Percentiles rank a stretch among this genome's conserved stretches.
Conservation (phyloP, 208 protist species). For the Trypanosoma mega region DNA sequence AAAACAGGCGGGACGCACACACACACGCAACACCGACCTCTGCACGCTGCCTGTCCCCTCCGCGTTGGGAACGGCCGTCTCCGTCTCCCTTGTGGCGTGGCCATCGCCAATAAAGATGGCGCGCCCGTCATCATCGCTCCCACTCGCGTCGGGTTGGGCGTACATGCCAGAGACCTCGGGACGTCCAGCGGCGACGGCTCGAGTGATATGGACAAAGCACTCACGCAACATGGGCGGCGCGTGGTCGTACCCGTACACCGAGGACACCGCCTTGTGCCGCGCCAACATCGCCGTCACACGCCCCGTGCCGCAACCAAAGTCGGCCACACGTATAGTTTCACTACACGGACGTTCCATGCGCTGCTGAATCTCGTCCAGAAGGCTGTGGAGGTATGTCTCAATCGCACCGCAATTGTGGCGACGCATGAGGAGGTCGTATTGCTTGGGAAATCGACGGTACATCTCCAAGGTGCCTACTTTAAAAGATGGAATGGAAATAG, state of each 20-base stretch:
- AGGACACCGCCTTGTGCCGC: slow-evolving; percentile 42
- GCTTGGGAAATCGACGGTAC: slow-evolving; percentile 71
- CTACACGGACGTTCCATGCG: not conserved
- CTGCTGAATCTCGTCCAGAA: slow-evolving; percentile 36
- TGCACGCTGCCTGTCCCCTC: not conserved
- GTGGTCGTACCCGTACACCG: slow-evolving; percentile 74
- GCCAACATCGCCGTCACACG: slow-evolving; percentile 60
- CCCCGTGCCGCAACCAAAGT: slow-evolving; percentile 84
- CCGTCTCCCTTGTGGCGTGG: not conserved
- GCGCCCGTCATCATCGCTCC: not conserved
- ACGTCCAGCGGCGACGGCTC: slow-evolving; percentile 13
- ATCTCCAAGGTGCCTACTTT: slow-evolving; percentile 85
- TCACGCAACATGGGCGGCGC: slow-evolving; percentile 63
- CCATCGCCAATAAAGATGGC: not conserved
- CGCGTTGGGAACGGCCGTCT: slow-evolving; percentile 9
- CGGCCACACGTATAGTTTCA: slow-evolving; percentile 35
- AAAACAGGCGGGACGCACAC: slow-evolving; percentile 53
- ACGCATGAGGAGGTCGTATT: slow-evolving; percentile 78
- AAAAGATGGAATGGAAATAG: slow-evolving; percentile 45
- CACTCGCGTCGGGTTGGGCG: not conserved
- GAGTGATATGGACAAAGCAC: slow-evolving; percentile 52
- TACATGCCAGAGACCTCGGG: slow-evolving; percentile 6
- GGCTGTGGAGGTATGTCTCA: slow-evolving; percentile 32
- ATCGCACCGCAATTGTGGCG: slow-evolving; percentile 66
- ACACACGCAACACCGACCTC: slow-evolving; percentile 30